phyloP scores from a whole-genome alignment of 1,284 basidiomycete species.

The Sparassis latifolia region DNA sequence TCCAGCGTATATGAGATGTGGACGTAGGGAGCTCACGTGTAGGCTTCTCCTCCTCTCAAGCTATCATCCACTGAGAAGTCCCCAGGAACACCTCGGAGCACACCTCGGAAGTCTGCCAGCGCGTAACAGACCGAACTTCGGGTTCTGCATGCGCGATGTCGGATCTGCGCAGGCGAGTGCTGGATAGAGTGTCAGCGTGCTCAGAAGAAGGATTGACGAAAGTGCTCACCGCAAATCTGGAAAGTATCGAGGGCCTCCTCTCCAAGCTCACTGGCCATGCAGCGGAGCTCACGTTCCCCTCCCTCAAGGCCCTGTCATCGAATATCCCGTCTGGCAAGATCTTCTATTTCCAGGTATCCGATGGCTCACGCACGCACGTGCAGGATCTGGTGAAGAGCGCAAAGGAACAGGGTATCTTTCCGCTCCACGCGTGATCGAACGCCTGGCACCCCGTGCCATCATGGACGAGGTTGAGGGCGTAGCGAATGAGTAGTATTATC shows the following conservation, averaged over 20 bases:
- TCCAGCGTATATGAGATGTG: slow-evolving; percentile 28
- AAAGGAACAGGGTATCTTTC: slow-evolving; percentile 19
- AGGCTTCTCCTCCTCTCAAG: slow-evolving; percentile 3
- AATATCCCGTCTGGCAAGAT: slow-evolving; percentile 20
- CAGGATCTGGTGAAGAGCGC: slow-evolving; percentile 17
- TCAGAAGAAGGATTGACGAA: not conserved
- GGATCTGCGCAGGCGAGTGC: not conserved
- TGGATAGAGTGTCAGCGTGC: not conserved
- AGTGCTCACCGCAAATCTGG: not conserved
- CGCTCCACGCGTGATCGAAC: slow-evolving; percentile 26
- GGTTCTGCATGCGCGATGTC: slow-evolving; percentile 17
- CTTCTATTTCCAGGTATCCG: slow-evolving; percentile 28
- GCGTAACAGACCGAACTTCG: slow-evolving; percentile 26
- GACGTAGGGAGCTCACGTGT: slow-evolving; percentile 28
- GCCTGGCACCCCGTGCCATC: slow-evolving; percentile 23
- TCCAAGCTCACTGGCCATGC: slow-evolving; percentile 9
- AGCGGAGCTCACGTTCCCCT: slow-evolving; percentile 8
- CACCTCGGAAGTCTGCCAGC: slow-evolving; percentile 27
- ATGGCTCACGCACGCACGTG: slow-evolving; percentile 18
- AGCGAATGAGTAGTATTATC: slow-evolving; percentile 4
- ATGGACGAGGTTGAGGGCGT: slow-evolving; percentile 15
- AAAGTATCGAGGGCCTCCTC: slow-evolving; percentile 8
- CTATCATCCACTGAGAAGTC: not conserved
- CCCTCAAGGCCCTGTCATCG: slow-evolving; percentile 16
- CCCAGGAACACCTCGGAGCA: slow-evolving; percentile 26